These are phyloP conservation scores for Hapsidospora chrysogenum DNA, from an alignment of 495 filamentous ascomycete species.

Conservation along the genomic window DNA sequence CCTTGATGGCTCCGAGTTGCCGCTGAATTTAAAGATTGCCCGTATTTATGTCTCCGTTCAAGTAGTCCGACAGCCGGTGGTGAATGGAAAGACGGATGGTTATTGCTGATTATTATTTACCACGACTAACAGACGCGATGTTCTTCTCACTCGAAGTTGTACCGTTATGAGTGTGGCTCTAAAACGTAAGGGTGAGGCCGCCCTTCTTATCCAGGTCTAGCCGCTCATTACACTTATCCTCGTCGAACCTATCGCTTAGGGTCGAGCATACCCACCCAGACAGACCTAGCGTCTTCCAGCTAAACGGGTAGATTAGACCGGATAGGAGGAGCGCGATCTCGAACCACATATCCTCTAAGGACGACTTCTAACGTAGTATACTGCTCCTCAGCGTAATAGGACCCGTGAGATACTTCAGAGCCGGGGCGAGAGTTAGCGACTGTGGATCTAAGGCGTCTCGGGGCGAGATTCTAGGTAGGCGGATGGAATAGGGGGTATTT, in stretches of 20 bases:
- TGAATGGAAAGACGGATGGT: no score
- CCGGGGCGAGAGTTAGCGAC: no score
- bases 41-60: no score
- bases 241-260: slow-evolving; percentile 3
- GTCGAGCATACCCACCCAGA: slow-evolving; percentile 5
- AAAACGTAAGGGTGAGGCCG: slow-evolving; percentile 9
- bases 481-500: no score
- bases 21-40: no score
- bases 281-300: slow-evolving; percentile 7
- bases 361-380: slow-evolving; percentile 1
- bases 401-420: background rate
- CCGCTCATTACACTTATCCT: slow-evolving; percentile 6
- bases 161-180: slow-evolving; percentile 8
- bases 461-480: no score
- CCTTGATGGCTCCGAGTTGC: no score
- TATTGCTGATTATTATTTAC: background rate
- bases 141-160: background rate
- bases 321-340: slow-evolving; percentile 6
- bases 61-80: no score
- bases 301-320: slow-evolving; percentile 9
- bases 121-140: background rate
- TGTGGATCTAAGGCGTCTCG: no score
- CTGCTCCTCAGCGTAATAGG: slow-evolving; percentile 5
- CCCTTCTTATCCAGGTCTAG: slow-evolving; percentile 4
- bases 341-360: background rate